Base-by-base conservation (phyloP, 768 basidiomycete species). In the Coprinopsis strossmayeri region DNA sequence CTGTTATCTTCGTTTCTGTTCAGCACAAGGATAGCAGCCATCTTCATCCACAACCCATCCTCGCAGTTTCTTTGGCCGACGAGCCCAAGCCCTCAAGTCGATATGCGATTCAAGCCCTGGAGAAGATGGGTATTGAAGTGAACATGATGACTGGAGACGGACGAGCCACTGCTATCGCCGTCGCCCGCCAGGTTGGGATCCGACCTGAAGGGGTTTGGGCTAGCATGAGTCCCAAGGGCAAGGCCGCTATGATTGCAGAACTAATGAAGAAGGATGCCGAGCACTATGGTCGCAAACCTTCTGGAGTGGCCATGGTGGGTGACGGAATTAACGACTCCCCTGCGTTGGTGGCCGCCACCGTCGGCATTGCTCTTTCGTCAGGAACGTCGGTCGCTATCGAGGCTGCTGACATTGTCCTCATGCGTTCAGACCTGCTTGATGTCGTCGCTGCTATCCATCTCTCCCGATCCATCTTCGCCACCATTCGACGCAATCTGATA, bases 301-400 rank as follows among this genome's bases (percentile, higher is more conserved):
- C 24, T 47, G 41, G 30, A 37, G 12, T 50, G 45, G 23, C 53
- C 18, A 53, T 94, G 92, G 92, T 99, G 34, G 96, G 96, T 20
- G 96, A 99, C 64, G 96, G 96, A 27, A 96, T 98, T 70, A 98
- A 99, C 64, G 96, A 99, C 63, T 97, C 95, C 2, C 95, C 94
- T 1, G 96, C 95, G 11, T 82, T 99, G 1, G 94, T 93, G 13
- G 93, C 91, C 3, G 91, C 95, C 0, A 91, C 92, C 1, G 90
- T 99, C 20, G 96, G 96, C 34, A 94, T 99, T 51, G 96, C 96
- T 1, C 80, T 99, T 3, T 94, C 91, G 10, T 89, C 92, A 2
- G 96, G 96, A 26, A 94, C 96, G 15, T 95, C 92, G 3, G 91
- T 99, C 37, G 96, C 96, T 9, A 87, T 99, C 45, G 96, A 98